Conservation (phyloP, 345 rosid genomes). For the Camelina neglecta region DNA sequence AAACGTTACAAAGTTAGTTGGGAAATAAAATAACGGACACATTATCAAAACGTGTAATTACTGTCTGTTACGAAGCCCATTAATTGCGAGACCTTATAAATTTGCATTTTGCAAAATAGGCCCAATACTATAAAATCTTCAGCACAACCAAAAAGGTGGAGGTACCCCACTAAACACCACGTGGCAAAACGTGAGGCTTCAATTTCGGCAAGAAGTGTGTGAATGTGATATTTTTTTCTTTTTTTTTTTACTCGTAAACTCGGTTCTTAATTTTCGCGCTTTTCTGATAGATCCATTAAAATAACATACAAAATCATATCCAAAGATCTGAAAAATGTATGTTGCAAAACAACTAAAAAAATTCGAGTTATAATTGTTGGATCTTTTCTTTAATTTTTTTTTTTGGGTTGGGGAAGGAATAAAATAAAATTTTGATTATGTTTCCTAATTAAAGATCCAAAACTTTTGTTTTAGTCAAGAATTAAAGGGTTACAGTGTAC, state of each 20-base stretch:
- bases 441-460: too few relatives aligned
- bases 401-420: too few relatives aligned
- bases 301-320: neutral
- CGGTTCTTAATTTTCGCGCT: slow-evolving; percentile 28
- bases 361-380: too few relatives aligned
- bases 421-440: too few relatives aligned
- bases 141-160: neutral
- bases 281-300: slow-evolving; percentile 18
- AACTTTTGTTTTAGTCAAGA: neutral
- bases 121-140: neutral
- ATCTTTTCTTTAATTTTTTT: too few relatives aligned
- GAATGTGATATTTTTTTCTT: slow-evolving; percentile 20
- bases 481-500: neutral
- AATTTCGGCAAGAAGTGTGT: slow-evolving; percentile 13
- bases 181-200: slow-evolving; percentile 31
- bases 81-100: neutral
- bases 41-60: too few relatives aligned
- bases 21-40: too few relatives aligned
- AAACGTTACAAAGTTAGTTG: too few relatives aligned
- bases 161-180: slow-evolving; percentile 20
- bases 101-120: neutral
- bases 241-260: slow-evolving; percentile 1
- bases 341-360: too few relatives aligned
- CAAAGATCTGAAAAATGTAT: too few relatives aligned
- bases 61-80: neutral